Conservation (phyloP, 495 filamentous ascomycete species). For the Penicillium herquei region DNA sequence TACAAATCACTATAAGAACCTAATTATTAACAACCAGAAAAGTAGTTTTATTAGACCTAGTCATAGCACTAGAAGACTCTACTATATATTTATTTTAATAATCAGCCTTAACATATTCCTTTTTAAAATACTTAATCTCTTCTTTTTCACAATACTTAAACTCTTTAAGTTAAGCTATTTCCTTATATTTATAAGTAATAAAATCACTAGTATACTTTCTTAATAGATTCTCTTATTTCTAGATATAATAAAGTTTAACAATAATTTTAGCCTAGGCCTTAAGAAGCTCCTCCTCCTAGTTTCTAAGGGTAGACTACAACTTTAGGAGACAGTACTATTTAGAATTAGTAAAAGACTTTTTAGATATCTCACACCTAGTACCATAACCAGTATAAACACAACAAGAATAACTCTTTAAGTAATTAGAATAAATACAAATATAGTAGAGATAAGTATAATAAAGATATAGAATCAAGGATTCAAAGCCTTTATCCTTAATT, state of each 20-base stretch:
- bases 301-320: background rate
- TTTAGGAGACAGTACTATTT: background rate
- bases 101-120: background rate
- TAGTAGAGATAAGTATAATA: background rate
- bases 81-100: background rate
- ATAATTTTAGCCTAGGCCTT: too few relatives aligned
- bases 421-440: background rate
- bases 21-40: too few relatives aligned
- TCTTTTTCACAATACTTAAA: too few relatives aligned
- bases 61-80: background rate
- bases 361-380: background rate
- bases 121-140: conserved; percentile 1
- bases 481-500: background rate
- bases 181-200: background rate
- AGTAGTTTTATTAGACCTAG: too few relatives aligned
- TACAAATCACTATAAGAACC: too few relatives aligned
- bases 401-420: background rate
- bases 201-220: background rate
- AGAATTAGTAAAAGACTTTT: background rate
- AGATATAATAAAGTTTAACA: background rate
- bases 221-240: background rate
- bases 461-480: background rate
- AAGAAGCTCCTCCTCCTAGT: too few relatives aligned
- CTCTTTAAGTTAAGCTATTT: background rate
- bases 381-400: background rate